phyloP scores from a whole-genome alignment of 257 asterid species.

The Solanum lignicaule region DNA sequence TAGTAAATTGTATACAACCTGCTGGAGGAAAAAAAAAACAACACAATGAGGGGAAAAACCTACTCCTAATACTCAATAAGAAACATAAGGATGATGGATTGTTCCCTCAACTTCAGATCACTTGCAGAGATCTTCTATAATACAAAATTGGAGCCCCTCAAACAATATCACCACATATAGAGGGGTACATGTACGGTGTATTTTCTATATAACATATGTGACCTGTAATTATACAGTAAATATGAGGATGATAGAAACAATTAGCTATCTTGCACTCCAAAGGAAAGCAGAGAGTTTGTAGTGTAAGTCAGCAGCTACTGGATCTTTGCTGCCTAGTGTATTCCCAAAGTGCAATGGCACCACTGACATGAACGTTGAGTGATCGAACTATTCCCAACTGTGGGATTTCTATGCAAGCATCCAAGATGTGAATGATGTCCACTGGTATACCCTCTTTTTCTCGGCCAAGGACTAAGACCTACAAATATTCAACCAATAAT shows the following conservation, averaged over 20 bases:
- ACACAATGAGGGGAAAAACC: neutral
- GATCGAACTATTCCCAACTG: conserved; percentile 91
- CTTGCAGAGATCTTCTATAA: neutral
- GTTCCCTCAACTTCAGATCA: neutral
- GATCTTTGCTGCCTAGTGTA: conserved; percentile 76
- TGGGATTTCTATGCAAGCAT: conserved; percentile 88
- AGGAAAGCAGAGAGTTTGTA: neutral
- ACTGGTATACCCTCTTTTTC: conserved; percentile 98
- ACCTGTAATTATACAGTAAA: neutral
- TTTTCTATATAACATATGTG: neutral
- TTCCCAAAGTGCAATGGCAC: conserved; percentile 97
- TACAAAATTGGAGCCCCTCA: neutral
- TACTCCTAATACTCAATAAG: neutral
- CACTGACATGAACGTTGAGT: conserved; percentile 95
- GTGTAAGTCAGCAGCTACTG: conserved; percentile 1
- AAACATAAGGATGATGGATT: neutral
- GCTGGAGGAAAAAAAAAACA: neutral
- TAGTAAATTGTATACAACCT: neutral
- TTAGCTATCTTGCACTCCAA: neutral
- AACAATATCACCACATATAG: neutral
- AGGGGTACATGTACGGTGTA: neutral
- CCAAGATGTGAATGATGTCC: conserved; percentile 82
- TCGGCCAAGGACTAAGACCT: conserved; percentile 82
- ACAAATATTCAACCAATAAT: neutral
- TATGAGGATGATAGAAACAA: neutral